Evolutionary conservation across 352 stramenopile species (phyloP), one percentile per base, ranked within the genome.

Genomic region (Globisporangium nagaii): DNA sequence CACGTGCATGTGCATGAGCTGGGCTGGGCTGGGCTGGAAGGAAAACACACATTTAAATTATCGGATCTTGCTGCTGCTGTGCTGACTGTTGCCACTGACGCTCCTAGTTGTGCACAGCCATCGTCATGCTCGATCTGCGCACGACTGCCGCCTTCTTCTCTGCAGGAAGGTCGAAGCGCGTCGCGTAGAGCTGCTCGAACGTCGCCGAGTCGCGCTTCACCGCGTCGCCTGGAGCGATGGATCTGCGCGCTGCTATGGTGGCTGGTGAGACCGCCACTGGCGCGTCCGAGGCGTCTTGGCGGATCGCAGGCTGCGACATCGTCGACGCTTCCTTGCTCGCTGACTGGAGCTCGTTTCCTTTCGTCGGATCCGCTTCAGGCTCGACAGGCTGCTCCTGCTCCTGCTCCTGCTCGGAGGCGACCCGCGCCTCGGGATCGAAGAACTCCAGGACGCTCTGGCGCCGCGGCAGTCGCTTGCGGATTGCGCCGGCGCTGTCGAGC

Each of bases 151-250:
- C 22, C 32, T 63, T 66, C 10, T 44, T 66, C 10, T 44, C 36
- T 27, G 30, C 5, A 15, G 35, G 28, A 20, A 77, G 56, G 53
- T 91, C 78, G 34, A 85, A 88, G 25, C 75, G 73, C 27, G 80
- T 88, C 36, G 78, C 47, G 44, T 91, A 91, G 25, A 86, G 75
- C 28, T 71, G 68, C 45, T 78, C 68, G 11, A 82, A 60, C 20
- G 56, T 32, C 34, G 60, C 62, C 11, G 63, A 53, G 24, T 73
- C 47, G 31, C 44, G n/a, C 17, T 62, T 58, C 8, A 45, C 22
- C 1, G 24, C 24, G 8, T 24, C 15, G 3, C 22, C 24, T 40
- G 35, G 35, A 13, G 39, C 17, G 25, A 32, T n/a, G 28, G 31
- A 34, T 7, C 22, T 41, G 12, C 41, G 41, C 2, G 41, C 24